phyloP scores from a whole-genome alignment of 192 early-diverging fungal species.

The Geranomyces michiganensis region DNA sequence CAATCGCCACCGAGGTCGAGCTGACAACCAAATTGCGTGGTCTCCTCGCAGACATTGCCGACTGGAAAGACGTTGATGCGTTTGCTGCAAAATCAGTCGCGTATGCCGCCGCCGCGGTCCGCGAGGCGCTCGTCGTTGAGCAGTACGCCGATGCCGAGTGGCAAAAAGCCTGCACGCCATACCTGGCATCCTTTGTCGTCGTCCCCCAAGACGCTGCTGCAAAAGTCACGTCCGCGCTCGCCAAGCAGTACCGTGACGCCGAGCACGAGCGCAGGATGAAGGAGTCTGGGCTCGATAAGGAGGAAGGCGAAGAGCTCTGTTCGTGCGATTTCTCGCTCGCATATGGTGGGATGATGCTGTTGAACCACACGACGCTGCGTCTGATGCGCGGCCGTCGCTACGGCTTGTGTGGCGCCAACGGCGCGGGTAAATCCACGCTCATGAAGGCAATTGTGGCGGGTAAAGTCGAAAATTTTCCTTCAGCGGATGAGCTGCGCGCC shows the following conservation, averaged over 20 bases:
- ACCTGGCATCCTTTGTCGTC: slow-evolving; percentile 38
- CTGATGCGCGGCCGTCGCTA: slow-evolving; percentile 77
- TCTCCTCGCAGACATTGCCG: slow-evolving; percentile 26
- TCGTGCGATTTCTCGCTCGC: slow-evolving; percentile 58
- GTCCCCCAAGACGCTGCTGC: slow-evolving; percentile 18
- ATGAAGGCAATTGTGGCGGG: slow-evolving; percentile 63
- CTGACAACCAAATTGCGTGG: slow-evolving; percentile 20
- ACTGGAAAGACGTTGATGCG: slow-evolving; percentile 35
- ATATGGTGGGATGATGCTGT: slow-evolving; percentile 60
- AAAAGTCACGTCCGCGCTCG: not conserved
- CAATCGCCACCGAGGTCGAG: slow-evolving; percentile 22
- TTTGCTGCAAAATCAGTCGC: slow-evolving; percentile 34
- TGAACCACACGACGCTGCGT: slow-evolving; percentile 60
- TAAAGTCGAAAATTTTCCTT: slow-evolving; percentile 61
- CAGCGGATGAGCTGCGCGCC: slow-evolving; percentile 49
- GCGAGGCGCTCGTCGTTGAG: slow-evolving; percentile 32
- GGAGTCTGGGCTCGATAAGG: slow-evolving; percentile 46
- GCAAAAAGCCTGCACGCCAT: slow-evolving; percentile 38
- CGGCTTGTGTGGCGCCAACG: slow-evolving; percentile 80
- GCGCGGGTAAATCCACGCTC: slow-evolving; percentile 79
- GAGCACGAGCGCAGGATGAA: slow-evolving; percentile 28
- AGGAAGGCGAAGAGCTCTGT: slow-evolving; percentile 60
- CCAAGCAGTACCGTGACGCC: slow-evolving; percentile 25
- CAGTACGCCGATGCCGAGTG: slow-evolving; percentile 35
- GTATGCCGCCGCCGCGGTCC: slow-evolving; percentile 19